Evolutionary conservation across 202 grass and related monocot genomes (phyloP).

Genomic region (Carex arenaria): DNA sequence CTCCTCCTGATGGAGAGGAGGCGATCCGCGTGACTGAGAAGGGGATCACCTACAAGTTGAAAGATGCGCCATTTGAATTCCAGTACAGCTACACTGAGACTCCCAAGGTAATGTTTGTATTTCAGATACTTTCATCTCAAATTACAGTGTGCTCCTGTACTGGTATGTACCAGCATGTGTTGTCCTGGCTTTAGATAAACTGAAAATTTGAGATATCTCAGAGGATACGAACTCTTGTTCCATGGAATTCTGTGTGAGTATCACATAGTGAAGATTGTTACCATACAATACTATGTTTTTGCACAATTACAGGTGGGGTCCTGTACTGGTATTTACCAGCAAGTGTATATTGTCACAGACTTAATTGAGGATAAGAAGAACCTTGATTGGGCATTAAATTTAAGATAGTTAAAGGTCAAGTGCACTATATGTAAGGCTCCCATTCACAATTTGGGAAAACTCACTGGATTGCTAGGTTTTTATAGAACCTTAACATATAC

Average conservation of each 20-base stretch:
- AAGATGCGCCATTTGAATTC: slow-evolving; percentile 83
- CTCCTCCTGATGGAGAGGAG: slow-evolving; percentile 31
- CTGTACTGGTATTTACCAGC: background rate
- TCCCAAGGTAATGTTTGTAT: slow-evolving; percentile 36
- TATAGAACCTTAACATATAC: background rate
- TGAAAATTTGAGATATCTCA: too few species aligned
- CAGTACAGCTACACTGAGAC: slow-evolving; percentile 96
- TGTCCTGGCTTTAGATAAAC: too few species aligned
- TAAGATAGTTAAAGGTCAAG: background rate
- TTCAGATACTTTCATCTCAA: background rate
- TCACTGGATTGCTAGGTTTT: background rate
- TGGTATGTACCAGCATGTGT: background rate
- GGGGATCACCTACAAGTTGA: slow-evolving; percentile 57
- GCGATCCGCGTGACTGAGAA: slow-evolving; percentile 44
- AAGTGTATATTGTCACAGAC: background rate
- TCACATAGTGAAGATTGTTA: background rate
- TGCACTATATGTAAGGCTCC: background rate
- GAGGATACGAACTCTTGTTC: too few species aligned
- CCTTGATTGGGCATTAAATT: background rate
- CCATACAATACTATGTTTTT: background rate
- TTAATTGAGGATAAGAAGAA: background rate
- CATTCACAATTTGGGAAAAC: background rate
- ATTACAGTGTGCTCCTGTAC: background rate
- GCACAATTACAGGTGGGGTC: background rate
- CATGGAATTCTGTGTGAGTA: too few species aligned